Evolutionary conservation across 768 basidiomycete genomes (phyloP).

Genomic region (Leucocoprinus birnbaumii): DNA sequence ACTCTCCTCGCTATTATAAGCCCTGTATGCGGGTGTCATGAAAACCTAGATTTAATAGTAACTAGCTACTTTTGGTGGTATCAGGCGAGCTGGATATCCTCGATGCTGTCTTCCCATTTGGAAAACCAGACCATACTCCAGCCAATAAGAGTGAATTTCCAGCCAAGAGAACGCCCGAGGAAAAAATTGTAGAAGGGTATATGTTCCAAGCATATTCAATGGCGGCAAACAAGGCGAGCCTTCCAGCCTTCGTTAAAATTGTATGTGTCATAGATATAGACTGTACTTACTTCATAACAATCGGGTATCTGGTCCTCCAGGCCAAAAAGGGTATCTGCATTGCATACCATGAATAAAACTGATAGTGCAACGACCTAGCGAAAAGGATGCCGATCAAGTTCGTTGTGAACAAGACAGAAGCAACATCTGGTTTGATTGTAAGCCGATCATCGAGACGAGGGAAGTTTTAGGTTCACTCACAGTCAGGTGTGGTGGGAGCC

Average conservation of each 20-base stretch:
- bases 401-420: slow-evolving; percentile 82
- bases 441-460: not conserved
- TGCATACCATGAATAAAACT: slow-evolving; percentile 98
- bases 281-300: slow-evolving; percentile 52
- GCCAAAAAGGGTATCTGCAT: slow-evolving; percentile 84
- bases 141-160: slow-evolving; percentile 25
- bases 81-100: not conserved
- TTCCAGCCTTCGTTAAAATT: not conserved
- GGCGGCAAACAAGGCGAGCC: slow-evolving; percentile 6
- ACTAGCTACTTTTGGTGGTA: not conserved
- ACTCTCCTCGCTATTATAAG: no score
- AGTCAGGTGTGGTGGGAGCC: slow-evolving; percentile 52
- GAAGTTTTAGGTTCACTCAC: slow-evolving; percentile 39
- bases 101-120: slow-evolving; percentile 7
- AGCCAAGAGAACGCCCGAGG: slow-evolving; percentile 24
- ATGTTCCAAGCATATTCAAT: slow-evolving; percentile 20
- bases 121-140: slow-evolving; percentile 30
- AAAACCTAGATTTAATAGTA: no score
- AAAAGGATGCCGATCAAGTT: slow-evolving; percentile 91
- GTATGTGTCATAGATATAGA: not conserved
- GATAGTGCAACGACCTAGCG: slow-evolving; percentile 94
- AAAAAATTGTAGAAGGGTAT: slow-evolving; percentile 18
- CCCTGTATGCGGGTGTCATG: no score
- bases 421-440: slow-evolving; percentile 49
- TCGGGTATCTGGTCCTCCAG: slow-evolving; percentile 70